Base-by-base conservation (phyloP, 1,139 yeast genomes). In the Pichia norvegensis region DNA sequence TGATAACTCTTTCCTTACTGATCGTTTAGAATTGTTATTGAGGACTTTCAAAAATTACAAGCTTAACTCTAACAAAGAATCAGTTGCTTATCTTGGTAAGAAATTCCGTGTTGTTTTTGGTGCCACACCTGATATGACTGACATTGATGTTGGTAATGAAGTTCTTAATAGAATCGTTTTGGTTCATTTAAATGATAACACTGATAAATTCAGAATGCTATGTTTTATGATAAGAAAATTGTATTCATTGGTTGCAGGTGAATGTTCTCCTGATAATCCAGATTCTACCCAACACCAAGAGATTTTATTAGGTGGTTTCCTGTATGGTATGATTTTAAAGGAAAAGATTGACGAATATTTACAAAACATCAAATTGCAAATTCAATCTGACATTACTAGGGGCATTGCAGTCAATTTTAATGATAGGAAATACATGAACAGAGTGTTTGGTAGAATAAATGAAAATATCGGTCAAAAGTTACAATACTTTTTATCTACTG, bases 211-310 rank as follows among this genome's bases (percentile, higher is more conserved):
- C 67, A 76, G 87, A 60, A 73, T 88, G 82, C 68, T 92, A 52
- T 67, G 90, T 52, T 92, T 90, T 67, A 92, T 92, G 97, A 81
- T 92, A 59, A 80, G 98, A 73, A 94, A 92, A 67, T 76, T 92
- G 51, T 94, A 94, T 65, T 76, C 97, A 1, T 74, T 94, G 55
- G 97, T 92, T 43, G 96, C 96, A 36, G 97, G 97, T 49, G 97
- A 90, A 62, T 90, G 97, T 67, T 73, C 92, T 49, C 94, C 97
- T 22, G 99, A 92, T 66, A 92, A 94, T 69, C 98, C 99, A 61
- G 99, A 92, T 81, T 95, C 97, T 38, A 87, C 97, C 10, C 98
- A 94, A 70, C 97, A 92, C 72, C 99, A 92, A 69, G 99, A 92
- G 69, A 88, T 92, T 29, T 70, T 92, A 54, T 74, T 92, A 47